Evolutionary conservation across 495 filamentous ascomycete species (phyloP).

Genomic region (Annulohypoxylon nitens): DNA sequence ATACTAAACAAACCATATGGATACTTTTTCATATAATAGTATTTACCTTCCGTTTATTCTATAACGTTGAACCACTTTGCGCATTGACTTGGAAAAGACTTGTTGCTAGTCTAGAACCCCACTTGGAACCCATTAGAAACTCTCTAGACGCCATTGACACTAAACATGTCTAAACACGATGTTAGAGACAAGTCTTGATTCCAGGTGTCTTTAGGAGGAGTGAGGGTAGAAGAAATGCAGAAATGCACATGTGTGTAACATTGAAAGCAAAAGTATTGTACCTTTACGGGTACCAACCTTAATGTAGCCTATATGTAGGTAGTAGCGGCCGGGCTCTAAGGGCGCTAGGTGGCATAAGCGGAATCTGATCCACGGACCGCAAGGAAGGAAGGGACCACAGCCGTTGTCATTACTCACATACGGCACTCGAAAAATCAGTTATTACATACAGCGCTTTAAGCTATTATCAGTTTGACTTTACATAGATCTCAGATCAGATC

Average conservation of each 20-base stretch:
- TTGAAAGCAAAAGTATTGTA: neutral
- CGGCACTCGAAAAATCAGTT: slow-evolving; percentile 38
- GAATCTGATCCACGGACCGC: slow-evolving; percentile 23
- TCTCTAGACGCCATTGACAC: slow-evolving; percentile 3
- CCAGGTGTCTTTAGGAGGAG: neutral
- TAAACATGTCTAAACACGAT: neutral
- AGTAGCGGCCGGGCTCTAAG: slow-evolving; percentile 16
- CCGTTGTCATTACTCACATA: slow-evolving; percentile 40
- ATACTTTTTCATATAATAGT: neutral
- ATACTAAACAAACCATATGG: neutral
- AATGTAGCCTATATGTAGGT: neutral
- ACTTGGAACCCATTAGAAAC: slow-evolving; percentile 5
- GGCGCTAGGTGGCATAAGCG: slow-evolving; percentile 21
- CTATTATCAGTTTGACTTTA: slow-evolving; percentile 22
- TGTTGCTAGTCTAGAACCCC: slow-evolving; percentile 11
- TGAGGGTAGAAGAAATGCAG: neutral
- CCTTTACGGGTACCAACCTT: slow-evolving; percentile 9
- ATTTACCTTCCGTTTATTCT: neutral
- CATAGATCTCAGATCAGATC: slow-evolving; percentile 48
- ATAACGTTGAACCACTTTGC: neutral
- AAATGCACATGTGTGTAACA: neutral
- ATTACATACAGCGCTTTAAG: slow-evolving; percentile 35
- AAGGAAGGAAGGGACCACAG: slow-evolving; percentile 26
- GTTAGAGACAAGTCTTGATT: slow-evolving; percentile 6
- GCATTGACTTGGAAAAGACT: slow-evolving; percentile 10